Evolutionary conservation across 768 basidiomycete genomes (phyloP), one percentile per base, ranked within the genome.

Genomic region (Dacryopinax primogenitus): DNA sequence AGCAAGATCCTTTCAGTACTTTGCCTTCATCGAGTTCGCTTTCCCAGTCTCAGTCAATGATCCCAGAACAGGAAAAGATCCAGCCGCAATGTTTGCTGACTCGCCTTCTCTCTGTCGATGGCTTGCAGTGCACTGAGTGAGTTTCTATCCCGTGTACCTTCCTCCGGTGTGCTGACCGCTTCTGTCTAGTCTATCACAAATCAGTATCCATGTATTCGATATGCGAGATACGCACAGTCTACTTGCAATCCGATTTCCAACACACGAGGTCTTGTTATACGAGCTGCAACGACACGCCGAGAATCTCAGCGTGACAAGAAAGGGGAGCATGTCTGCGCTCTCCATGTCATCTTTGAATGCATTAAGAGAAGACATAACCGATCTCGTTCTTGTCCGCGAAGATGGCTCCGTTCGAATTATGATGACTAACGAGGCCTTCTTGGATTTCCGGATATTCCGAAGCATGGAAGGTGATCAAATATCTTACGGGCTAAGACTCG

Each of bases 321-420:
- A 58, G 32, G 32, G 18, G 26, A 44, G 51, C 11, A 26, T 58
- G 26, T 15, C 13, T 58, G 51, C 51, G 18, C 51, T 13, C 30
- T 3, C 51, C 18, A 32, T 32, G 13, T 28, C 51, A 32, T 3
- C 30, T 18, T 6, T 47, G 18, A 35, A 34, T 18, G 63, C 21
- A 3, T n/a, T 21, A 11, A n/a, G 64, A 37, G 66, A 67, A 34
- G 71, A 72, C 41, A 64, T 71, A 1, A 65, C 69, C 3, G 61
- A 65, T 9, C 66, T 68, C 26, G 37, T 72, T 3, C 3, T 36
- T n/a, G 36, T 51, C 66, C 62, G 41, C 26, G 26, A 51, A 4
- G 32, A 34, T 39, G 58, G 64, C 11, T 64, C 64, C 21, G 37
- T 47, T 1, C 58, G 28, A 4, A 58, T 64, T 12, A n/a, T 64